A percentile compares a stretch with the other conserved stretches of the same genome.
phyloP scores from a whole-genome alignment of 495 filamentous ascomycete genomes.

The Lasiosphaeria hispida region DNA sequence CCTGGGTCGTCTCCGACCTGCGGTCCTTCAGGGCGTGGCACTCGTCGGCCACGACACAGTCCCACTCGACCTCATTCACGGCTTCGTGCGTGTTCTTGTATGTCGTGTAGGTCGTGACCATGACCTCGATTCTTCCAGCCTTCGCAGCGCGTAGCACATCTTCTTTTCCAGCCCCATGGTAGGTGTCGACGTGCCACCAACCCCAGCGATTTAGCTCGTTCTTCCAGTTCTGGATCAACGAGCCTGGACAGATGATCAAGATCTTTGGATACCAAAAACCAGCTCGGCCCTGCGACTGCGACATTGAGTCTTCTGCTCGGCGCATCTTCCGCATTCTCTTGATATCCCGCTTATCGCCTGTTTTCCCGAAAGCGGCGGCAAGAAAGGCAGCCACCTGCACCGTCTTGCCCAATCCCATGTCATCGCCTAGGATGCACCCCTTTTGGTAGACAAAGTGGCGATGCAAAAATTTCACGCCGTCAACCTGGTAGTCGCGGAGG shows the following conservation, averaged over 20 bases:
- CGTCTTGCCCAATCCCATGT: slow-evolving; percentile 97
- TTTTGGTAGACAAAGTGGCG: slow-evolving; percentile 87
- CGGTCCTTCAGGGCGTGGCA: slow-evolving; percentile 89
- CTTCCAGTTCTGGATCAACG: slow-evolving; percentile 86
- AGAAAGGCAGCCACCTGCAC: slow-evolving; percentile 96
- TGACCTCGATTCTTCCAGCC: slow-evolving; percentile 75
- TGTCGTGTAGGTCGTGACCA: slow-evolving; percentile 91
- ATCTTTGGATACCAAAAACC: slow-evolving; percentile 78
- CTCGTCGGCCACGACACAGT: slow-evolving; percentile 95
- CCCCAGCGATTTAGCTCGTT: slow-evolving; percentile 86
- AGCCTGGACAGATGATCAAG: slow-evolving; percentile 85
- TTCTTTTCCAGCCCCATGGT: slow-evolving; percentile 73
- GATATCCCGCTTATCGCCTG: slow-evolving; percentile 80
- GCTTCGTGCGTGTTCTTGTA: slow-evolving; percentile 72
- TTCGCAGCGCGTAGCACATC: slow-evolving; percentile 69
- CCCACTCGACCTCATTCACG: slow-evolving; percentile 88
- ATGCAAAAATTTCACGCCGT: slow-evolving; percentile 84
- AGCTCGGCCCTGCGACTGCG: no score
- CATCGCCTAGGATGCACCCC: slow-evolving; percentile 87
- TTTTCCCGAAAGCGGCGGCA: slow-evolving; percentile 91
- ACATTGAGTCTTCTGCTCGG: slow-evolving; percentile 38
- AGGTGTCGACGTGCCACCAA: slow-evolving; percentile 88
- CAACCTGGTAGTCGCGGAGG: slow-evolving; percentile 86
- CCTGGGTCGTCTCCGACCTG: slow-evolving; percentile 70
- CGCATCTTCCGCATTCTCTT: slow-evolving; percentile 93